These are phyloP conservation scores for Wakefieldia striispora DNA, from an alignment of 768 basidiomycete genomes.

Conservation along the genomic window DNA sequence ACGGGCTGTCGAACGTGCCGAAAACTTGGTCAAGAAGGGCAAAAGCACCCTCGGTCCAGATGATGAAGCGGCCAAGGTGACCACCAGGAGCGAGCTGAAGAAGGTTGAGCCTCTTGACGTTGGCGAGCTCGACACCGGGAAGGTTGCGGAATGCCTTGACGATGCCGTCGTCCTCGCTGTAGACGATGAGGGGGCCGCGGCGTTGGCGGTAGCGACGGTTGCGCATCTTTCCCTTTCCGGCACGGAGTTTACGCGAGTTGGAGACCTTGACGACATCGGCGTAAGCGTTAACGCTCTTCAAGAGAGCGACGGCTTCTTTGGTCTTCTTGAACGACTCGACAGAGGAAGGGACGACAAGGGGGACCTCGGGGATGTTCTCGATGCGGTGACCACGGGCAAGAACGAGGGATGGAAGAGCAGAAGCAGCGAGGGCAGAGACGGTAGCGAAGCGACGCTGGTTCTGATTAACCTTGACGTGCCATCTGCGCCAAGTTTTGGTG, in stretches of 20 bases:
- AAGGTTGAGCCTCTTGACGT: conserved; percentile 91
- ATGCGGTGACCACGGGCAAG: conserved; percentile 99
- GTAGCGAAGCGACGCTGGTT: conserved; percentile 98
- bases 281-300: conserved; percentile 89
- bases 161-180: conserved; percentile 96
- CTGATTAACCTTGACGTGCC: conserved; percentile 99
- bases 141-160: conserved; percentile 99
- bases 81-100: conserved; percentile 99
- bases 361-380: conserved; percentile 95
- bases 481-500: conserved; percentile 98
- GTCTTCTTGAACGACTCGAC: conserved; percentile 93
- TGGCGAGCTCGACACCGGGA: conserved; percentile 96
- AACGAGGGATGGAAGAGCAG: conserved; percentile 93
- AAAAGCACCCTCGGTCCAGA: conserved; percentile 98
- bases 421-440: conserved; percentile 96
- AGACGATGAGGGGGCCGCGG: conserved; percentile 95
- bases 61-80: conserved; percentile 97
- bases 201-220: conserved; percentile 96
- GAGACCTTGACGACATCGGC: conserved; percentile 94
- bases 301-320: conserved; percentile 91
- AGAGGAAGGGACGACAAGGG: conserved; percentile 79
- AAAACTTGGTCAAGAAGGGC: conserved; percentile 90
- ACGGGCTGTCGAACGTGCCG: conserved; percentile 90
- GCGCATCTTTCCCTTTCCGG: conserved; percentile 96
- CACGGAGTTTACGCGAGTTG: conserved; percentile 94